These are phyloP conservation scores for Antrodiella citrinella DNA, from an alignment of 768 basidiomycete species.

Conservation along the genomic window DNA sequence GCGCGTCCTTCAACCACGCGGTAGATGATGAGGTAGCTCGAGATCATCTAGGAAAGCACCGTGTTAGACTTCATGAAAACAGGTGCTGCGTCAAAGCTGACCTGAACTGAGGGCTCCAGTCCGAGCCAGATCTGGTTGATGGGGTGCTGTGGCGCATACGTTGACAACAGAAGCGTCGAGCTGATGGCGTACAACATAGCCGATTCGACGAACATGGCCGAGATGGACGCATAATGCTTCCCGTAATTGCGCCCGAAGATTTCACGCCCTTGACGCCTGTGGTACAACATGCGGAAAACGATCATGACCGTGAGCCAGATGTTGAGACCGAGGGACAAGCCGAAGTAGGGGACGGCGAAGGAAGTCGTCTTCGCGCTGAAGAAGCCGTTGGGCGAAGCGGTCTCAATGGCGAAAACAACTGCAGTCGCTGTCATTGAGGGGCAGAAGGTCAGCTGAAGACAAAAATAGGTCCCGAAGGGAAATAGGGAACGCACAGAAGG, in stretches of 20 bases:
- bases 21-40: background rate
- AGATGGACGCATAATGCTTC: constrained; percentile 12
- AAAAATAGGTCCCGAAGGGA: background rate
- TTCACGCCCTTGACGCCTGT: constrained; percentile 18
- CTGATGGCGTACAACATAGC: constrained; percentile 17
- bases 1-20: background rate
- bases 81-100: background rate
- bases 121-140: constrained; percentile 1
- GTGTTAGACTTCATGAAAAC: background rate
- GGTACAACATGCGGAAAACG: constrained; percentile 14
- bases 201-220: constrained; percentile 23
- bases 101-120: background rate
- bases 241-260: constrained; percentile 9
- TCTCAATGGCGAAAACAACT: constrained; percentile 11
- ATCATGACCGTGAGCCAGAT: constrained; percentile 16
- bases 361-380: constrained; percentile 10
- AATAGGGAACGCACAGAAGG: constrained; percentile 10
- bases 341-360: constrained; percentile 18
- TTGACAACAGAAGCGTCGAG: constrained; percentile 16
- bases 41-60: background rate
- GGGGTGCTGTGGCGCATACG: constrained; percentile 10
- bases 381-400: constrained; percentile 10
- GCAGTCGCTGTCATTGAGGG: constrained; percentile 8
- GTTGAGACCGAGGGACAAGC: constrained; percentile 16
- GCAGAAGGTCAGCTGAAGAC: background rate